Conservation (phyloP, 1,139 yeast species). For the Suhomyces maxii region DNA sequence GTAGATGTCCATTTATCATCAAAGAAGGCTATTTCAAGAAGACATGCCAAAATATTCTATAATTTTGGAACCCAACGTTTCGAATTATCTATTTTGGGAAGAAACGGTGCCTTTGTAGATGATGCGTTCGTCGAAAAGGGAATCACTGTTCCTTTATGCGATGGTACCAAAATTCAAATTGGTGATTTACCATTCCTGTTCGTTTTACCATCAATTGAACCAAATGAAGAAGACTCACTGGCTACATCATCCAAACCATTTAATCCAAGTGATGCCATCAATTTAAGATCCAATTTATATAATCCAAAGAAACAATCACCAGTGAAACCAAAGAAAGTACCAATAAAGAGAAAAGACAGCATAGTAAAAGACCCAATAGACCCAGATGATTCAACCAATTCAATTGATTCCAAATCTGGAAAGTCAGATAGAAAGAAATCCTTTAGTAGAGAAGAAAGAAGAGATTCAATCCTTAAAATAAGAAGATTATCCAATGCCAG, state of each 20-base stretch:
- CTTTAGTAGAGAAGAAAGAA: constrained; percentile 9
- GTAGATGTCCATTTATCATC: constrained; percentile 92
- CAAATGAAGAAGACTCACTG: constrained; percentile 26
- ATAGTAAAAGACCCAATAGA: background rate
- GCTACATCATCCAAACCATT: constrained; percentile 32
- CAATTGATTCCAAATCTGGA: background rate
- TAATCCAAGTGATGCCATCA: constrained; percentile 56
- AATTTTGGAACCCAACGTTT: constrained; percentile 93
- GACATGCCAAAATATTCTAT: constrained; percentile 93
- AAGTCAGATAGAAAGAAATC: constrained; percentile 1
- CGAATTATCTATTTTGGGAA: constrained; percentile 84
- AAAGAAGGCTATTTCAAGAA: constrained; percentile 85
- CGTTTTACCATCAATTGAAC: constrained; percentile 63
- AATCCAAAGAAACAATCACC: constrained; percentile 24
- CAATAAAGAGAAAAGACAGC: constrained; percentile 1
- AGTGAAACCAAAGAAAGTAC: constrained; percentile 14
- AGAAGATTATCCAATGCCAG: constrained; percentile 41
- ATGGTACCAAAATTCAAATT: constrained; percentile 84
- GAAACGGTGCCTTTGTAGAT: constrained; percentile 95
- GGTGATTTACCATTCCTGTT: constrained; percentile 90
- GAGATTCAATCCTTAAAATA: constrained; percentile 18
- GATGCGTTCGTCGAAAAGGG: constrained; percentile 86
- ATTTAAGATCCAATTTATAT: constrained; percentile 48
- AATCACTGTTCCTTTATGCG: constrained; percentile 78
- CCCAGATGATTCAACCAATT: background rate